These are phyloP conservation scores for Epichloe scottii DNA, from an alignment of 2,329 filamentous ascomycete genomes.

Conservation along the genomic window DNA sequence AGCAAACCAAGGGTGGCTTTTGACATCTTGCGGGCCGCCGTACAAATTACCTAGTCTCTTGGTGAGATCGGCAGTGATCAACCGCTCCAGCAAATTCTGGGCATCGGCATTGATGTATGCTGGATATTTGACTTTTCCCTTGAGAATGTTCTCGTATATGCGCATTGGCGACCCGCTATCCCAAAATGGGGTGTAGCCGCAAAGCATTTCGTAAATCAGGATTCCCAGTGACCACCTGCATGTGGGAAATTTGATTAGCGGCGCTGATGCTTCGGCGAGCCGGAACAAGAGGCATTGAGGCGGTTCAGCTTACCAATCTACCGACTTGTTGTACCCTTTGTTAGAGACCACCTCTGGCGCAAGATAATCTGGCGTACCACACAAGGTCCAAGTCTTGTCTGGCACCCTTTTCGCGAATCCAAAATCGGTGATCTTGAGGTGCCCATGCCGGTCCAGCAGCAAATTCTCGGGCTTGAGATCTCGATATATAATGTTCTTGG, in stretches of 20 bases:
- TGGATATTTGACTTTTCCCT: conserved; percentile 91
- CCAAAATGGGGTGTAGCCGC: conserved; percentile 98
- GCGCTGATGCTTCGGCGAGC: background rate
- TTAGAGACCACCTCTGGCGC: conserved; percentile 97
- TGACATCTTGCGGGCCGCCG: conserved; percentile 81
- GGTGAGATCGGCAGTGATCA: conserved; percentile 90
- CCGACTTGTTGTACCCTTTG: conserved; percentile 98
- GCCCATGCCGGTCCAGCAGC: conserved; percentile 80
- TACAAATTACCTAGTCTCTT: conserved; percentile 92
- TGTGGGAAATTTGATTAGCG: background rate
- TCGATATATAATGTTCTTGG: conserved; percentile 92
- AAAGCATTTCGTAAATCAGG: conserved; percentile 98
- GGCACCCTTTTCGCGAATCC: conserved; percentile 97
- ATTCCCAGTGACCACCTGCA: conserved; percentile 94
- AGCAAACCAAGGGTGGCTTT: conserved; percentile 90
- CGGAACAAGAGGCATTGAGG: background rate
- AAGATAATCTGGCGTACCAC: conserved; percentile 93
- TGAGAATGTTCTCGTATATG: conserved; percentile 98
- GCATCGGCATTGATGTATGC: conserved; percentile 91
- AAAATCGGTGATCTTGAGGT: conserved; percentile 96
- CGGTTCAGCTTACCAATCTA: conserved; percentile 68
- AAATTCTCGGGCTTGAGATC: conserved; percentile 95
- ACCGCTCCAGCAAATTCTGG: conserved; percentile 77
- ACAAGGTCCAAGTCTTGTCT: conserved; percentile 98
- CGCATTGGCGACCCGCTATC: conserved; percentile 96